Conservation (phyloP, 352 stramenopile genomes). For the Phytopythium sindhum region DNA sequence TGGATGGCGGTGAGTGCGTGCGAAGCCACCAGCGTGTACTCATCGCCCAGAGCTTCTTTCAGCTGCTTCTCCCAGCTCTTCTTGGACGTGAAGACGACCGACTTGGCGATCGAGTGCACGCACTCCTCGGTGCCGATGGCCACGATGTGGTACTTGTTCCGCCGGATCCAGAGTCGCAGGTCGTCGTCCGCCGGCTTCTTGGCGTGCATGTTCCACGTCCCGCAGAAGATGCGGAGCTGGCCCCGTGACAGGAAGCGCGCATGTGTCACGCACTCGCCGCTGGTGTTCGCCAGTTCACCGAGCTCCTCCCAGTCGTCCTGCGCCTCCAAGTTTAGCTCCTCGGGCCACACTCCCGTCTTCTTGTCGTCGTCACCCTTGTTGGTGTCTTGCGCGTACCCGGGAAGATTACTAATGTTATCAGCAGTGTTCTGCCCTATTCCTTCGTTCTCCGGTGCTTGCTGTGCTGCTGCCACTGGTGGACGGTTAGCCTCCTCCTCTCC, state of each 20-base stretch:
- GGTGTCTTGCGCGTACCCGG: background rate
- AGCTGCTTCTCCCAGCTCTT: constrained; percentile 78
- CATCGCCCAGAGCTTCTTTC: constrained; percentile 48
- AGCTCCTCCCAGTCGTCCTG: constrained; percentile 54
- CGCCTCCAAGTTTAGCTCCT: constrained; percentile 46
- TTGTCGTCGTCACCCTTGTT: constrained; percentile 18
- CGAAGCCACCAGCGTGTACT: constrained; percentile 88
- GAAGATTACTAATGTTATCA: background rate
- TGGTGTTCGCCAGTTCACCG: constrained; percentile 16
- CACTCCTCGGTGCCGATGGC: constrained; percentile 92
- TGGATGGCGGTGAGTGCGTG: constrained; percentile 93
- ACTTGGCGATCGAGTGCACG: constrained; percentile 90
- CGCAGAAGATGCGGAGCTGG: constrained; percentile 71
- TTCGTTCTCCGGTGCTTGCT: background rate
- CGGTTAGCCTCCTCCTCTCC: constrained; percentile 13
- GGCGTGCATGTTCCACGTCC: constrained; percentile 85
- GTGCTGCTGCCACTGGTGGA: constrained; percentile 8
- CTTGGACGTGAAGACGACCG: constrained; percentile 91
- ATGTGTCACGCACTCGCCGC: constrained; percentile 29
- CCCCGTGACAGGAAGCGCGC: constrained; percentile 34
- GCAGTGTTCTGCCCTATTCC: background rate
- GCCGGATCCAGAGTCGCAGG: constrained; percentile 62
- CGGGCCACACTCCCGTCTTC: constrained; percentile 38
- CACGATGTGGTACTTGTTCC: constrained; percentile 86
- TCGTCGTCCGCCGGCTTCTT: constrained; percentile 56